These are phyloP conservation scores for Begonia loranthoides DNA, from an alignment of 306 rosid genomes.

Conservation along the genomic window DNA sequence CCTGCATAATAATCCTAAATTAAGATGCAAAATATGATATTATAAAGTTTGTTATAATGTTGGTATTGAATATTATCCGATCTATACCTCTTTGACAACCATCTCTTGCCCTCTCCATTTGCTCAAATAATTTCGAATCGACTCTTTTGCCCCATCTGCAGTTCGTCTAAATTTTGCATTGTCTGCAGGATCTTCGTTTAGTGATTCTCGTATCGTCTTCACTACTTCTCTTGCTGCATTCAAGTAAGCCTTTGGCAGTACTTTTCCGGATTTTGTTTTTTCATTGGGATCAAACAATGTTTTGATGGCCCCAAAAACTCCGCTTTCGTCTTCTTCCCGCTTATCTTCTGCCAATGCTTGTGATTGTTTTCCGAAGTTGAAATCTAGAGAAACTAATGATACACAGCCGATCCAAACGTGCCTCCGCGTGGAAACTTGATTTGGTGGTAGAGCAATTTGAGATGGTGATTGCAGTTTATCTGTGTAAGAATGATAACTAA, in stretches of 20 bases:
- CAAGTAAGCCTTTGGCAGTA: slow-evolving; percentile 76
- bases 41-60: slow-evolving; percentile 5
- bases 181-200: slow-evolving; percentile 49
- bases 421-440: slow-evolving; percentile 37
- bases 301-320: slow-evolving; percentile 48
- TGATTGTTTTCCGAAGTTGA: slow-evolving; percentile 26
- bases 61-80: background rate
- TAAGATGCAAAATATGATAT: slow-evolving; percentile 1
- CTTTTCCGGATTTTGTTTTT: slow-evolving; percentile 60
- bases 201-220: slow-evolving; percentile 69
- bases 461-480: slow-evolving; percentile 42
- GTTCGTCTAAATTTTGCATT: slow-evolving; percentile 63
- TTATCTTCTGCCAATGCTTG: slow-evolving; percentile 43
- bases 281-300: slow-evolving; percentile 63
- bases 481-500: slow-evolving; percentile 16
- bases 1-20: slow-evolving; percentile 32
- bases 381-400: slow-evolving; percentile 28
- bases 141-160: slow-evolving; percentile 93
- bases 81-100: slow-evolving; percentile 45
- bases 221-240: slow-evolving; percentile 71
- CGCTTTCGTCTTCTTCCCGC: slow-evolving; percentile 29
- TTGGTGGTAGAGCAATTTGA: slow-evolving; percentile 23
- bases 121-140: slow-evolving; percentile 69
- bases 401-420: slow-evolving; percentile 18
- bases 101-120: slow-evolving; percentile 66